Evolutionary conservation across 2,329 filamentous ascomycete species (phyloP), one percentile per base, ranked within the genome.

Genomic region (Botrytis fabae): DNA sequence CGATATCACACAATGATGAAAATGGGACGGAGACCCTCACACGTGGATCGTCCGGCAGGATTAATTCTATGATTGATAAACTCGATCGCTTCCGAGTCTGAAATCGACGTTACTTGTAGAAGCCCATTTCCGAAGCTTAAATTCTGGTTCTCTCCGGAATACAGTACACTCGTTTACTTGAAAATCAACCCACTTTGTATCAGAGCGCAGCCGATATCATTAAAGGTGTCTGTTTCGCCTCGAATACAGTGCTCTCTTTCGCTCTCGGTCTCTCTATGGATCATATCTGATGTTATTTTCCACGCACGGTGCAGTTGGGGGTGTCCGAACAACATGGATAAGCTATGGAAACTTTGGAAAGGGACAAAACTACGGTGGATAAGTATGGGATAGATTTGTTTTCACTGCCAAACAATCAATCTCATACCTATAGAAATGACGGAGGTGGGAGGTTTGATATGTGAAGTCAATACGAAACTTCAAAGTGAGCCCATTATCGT

Each of bases 241-340:
- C 35, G 66, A 69, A 57, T 32, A 69, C n/a, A 32, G 66, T 61
- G 54, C 59, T 51, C 32, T 64, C 32, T 64, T 22, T 46, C 57
- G 42, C 65, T 57, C 38, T 68, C 65, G 65, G 48, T 57, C 25
- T 28, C 35, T 68, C 46, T 54, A 54, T 40, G 46, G 46, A 28
- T 54, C 46, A 68, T 32, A 57, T 32, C 25, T 32, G 64, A 68
- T 42, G 64, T 40, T 38, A n/a, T 38, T 69, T 42, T 44, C 1
- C 65, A 69, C 18, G 65, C 65, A 69, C 65, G 48, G 65, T 57
- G 48, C 65, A 69, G 65, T 69, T 69, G 38, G 38, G 35, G 48
- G 65, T 40, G 25, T 57, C 25, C n/a, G 35, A 25, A 48, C 9
- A 32, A 57, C 46, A 68, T 54, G 64, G 64, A 57, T 68, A 57